Conservation (phyloP, 2,329 filamentous ascomycete genomes). For the Colletotrichum sp. region DNA sequence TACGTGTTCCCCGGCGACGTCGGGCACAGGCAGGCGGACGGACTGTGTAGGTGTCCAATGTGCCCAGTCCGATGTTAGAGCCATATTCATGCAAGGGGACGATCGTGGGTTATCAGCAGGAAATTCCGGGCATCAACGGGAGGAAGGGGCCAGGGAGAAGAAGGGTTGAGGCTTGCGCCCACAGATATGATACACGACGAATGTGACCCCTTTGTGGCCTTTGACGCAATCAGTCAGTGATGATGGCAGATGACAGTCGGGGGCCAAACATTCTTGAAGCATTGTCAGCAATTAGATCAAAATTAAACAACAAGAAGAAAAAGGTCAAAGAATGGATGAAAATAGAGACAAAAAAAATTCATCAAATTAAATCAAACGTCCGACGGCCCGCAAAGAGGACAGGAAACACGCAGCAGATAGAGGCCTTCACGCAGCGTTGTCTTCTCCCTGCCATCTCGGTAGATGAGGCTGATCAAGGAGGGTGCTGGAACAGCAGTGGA, state of each 20-base stretch:
- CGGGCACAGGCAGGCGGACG: not conserved
- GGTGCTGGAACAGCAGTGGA: conserved; percentile 13
- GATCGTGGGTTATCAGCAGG: conserved; percentile 6
- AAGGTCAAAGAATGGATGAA: not conserved
- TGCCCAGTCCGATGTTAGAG: conserved; percentile 3
- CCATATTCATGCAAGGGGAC: conserved; percentile 15
- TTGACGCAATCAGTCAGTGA: not conserved
- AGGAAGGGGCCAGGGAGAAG: not conserved
- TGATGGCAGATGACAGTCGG: not conserved
- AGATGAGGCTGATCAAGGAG: conserved; percentile 7
- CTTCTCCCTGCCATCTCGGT: conserved; percentile 15
- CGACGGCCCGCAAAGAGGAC: not conserved
- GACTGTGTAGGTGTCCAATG: not conserved
- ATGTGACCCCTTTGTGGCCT: not conserved
- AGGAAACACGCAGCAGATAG: not conserved
- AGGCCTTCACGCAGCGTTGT: not conserved
- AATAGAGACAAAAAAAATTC: not conserved
- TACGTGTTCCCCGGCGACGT: not conserved
- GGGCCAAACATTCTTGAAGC: not conserved
- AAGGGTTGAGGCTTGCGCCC: not conserved
- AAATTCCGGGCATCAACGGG: not conserved
- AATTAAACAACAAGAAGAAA: not conserved
- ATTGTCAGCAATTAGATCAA: not conserved
- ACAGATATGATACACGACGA: not conserved
- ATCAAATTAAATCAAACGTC: not conserved